Evolutionary conservation across 257 asterid genomes (phyloP).

Genomic region (Nicotiana attenuata): DNA sequence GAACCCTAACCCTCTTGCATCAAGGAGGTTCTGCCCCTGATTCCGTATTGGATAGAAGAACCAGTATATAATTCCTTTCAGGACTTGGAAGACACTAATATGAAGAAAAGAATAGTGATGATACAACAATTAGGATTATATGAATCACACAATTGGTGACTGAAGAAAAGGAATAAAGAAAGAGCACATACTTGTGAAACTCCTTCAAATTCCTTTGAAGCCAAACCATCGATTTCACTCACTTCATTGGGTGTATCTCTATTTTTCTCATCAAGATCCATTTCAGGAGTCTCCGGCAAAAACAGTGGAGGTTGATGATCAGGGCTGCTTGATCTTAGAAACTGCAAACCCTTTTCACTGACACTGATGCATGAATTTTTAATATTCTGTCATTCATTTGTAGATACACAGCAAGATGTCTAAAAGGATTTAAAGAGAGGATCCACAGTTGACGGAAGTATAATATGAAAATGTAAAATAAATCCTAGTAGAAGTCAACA

Average conservation of each 20-base stretch:
- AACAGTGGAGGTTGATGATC: conserved; percentile 84
- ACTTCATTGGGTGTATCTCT: conserved; percentile 33
- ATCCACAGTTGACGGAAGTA: not conserved
- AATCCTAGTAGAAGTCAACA: not conserved
- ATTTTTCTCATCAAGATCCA: conserved; percentile 43
- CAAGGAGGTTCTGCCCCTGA: not conserved
- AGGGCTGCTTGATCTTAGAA: conserved; percentile 77
- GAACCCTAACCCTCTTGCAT: not conserved
- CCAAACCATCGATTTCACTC: conserved; percentile 27
- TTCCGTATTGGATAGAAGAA: not conserved
- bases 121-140: not conserved
- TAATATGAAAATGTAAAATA: not conserved
- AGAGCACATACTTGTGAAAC: conserved; percentile 51
- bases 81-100: not conserved
- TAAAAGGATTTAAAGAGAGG: not conserved
- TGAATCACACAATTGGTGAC: not conserved
- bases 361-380: conserved; percentile 47
- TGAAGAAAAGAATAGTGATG: not conserved
- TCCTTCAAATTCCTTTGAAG: conserved; percentile 36
- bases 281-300: conserved; percentile 53
- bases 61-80: not conserved
- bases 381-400: conserved; percentile 15
- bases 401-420: conserved; percentile 12
- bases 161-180: not conserved
- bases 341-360: conserved; percentile 68